Evolutionary conservation across 2,329 filamentous ascomycete genomes (phyloP), one percentile per base, ranked within the genome.

Genomic region (Raffaelea ambrosiae): DNA sequence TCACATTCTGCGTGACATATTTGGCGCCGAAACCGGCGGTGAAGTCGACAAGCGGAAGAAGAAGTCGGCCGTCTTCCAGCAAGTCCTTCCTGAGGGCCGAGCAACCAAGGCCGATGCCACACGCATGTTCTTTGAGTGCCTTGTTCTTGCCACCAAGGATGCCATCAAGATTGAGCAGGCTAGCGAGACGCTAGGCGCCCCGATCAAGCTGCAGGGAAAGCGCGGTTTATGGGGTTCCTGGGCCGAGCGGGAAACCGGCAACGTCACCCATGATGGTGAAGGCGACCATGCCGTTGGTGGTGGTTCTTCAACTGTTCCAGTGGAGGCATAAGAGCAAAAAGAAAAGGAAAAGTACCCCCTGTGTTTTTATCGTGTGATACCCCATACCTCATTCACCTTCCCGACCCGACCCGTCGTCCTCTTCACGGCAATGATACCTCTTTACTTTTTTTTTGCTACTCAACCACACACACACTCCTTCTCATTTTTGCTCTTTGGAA

Each of bases 111-210:
- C 86, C 9, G 93, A 97, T 59, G 93, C 93, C 0, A 98, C 93
- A 40, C 96, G 96, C 75, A 96, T 98, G 89, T 98, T 98, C 71
- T 98, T 98, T 59, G 93, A 98, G 68, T 84, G 93, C 47, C 74
- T 98, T 21, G 93, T 98, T 3, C 76, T 98, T 42, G 93, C 91
- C 5, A 98, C 93, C 39, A 98, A 98, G 70, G 93, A 98, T 63
- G 93, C 93, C 23, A 86, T 98, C 68, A 95, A 95, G 68, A 88
- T 97, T 22, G 91, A 97, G 63, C 93, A 98, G 66, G 77, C 78
- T 43, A 72, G 83, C 52, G 77, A 77, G 14, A 60, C 75, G 35
- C 77, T 97, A 22, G 90, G 90, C 44, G 86, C 83, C 3, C 78
- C 84, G 14, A 88, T 98, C 59, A 77, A 84, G 50, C 86, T 98